A percentile compares a stretch with the other conserved stretches of the same genome.
Evolutionary conservation across 1,139 yeast genomes (phyloP).

Genomic region (Yamadazyma dushanensis): DNA sequence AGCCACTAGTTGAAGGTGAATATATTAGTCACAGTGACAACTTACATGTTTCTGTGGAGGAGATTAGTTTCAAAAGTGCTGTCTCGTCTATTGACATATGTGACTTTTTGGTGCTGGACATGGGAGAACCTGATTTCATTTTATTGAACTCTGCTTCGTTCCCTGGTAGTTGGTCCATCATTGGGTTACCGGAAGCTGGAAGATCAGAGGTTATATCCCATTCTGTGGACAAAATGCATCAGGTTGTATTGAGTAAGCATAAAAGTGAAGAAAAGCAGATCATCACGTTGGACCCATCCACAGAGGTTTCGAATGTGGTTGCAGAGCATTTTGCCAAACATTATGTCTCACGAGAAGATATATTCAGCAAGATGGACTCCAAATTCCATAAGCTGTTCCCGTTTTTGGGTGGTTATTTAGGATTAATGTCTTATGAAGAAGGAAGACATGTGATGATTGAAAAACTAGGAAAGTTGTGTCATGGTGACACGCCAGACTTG

Average conservation of each 20-base stretch:
- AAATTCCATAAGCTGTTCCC: constrained; percentile 47
- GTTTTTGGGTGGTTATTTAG: constrained; percentile 87
- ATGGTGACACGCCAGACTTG: constrained; percentile 60
- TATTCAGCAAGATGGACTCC: constrained; percentile 16
- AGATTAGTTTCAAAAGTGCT: constrained; percentile 8
- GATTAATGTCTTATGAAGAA: constrained; percentile 85
- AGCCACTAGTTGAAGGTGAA: constrained; percentile 9
- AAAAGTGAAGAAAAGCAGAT: constrained; percentile 6
- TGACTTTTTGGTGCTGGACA: constrained; percentile 32
- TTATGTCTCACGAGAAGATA: constrained; percentile 22
- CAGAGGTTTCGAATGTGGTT: constrained; percentile 25
- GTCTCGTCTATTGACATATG: constrained; percentile 48
- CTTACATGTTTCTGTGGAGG: constrained; percentile 8
- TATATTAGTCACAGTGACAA: constrained; percentile 7
- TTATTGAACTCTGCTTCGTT: constrained; percentile 71
- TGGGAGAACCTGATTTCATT: constrained; percentile 40
- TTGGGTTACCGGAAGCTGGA: constrained; percentile 64
- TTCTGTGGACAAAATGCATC: constrained; percentile 45
- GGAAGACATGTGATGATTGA: constrained; percentile 49
- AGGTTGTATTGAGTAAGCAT: constrained; percentile 21
- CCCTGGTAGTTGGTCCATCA: constrained; percentile 87
- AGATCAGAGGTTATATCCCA: constrained; percentile 65
- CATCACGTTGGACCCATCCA: constrained; percentile 5
- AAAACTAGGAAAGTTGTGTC: constrained; percentile 32
- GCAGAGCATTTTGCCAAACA: constrained; percentile 23